phyloP scores from a whole-genome alignment of 2,329 filamentous ascomycete species.

The Beauveria caledonica region DNA sequence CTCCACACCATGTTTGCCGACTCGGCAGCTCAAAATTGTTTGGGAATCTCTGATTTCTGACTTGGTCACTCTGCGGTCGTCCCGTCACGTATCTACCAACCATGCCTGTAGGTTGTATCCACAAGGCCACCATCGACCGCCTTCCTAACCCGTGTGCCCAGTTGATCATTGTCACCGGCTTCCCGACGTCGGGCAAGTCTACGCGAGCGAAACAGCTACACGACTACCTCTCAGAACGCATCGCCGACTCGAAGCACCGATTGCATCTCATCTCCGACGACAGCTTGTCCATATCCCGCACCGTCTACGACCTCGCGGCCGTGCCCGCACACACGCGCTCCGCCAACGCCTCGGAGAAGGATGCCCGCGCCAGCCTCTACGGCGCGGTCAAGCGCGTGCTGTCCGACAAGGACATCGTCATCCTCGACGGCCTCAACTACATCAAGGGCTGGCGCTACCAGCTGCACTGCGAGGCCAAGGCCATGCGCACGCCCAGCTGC shows the following conservation, averaged over 20 bases:
- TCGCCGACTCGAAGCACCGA: slow-evolving; percentile 46
- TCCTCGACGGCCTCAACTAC: slow-evolving; percentile 76
- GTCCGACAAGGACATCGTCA: slow-evolving; percentile 64
- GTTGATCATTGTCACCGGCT: slow-evolving; percentile 60
- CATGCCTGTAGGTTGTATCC: not conserved
- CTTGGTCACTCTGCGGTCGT: not conserved
- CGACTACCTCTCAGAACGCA: slow-evolving; percentile 52
- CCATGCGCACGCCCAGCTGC: slow-evolving; percentile 65
- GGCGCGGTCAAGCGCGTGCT: slow-evolving; percentile 72
- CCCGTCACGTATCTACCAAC: not conserved
- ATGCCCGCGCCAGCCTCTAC: slow-evolving; percentile 68
- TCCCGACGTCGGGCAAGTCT: slow-evolving; percentile 62
- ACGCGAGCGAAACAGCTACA: slow-evolving; percentile 59
- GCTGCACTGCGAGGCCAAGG: slow-evolving; percentile 77
- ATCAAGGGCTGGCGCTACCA: slow-evolving; percentile 89
- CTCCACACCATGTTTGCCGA: not conserved
- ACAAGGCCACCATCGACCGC: not conserved
- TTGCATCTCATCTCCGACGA: slow-evolving; percentile 70
- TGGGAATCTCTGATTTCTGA: not conserved
- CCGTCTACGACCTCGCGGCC: slow-evolving; percentile 57
- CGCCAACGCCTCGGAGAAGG: slow-evolving; percentile 70
- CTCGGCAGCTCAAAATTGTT: not conserved
- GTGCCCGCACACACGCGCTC: slow-evolving; percentile 55
- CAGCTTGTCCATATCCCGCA: slow-evolving; percentile 57
- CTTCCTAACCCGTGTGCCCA: slow-evolving; percentile 21